phyloP scores from a whole-genome alignment of 495 filamentous ascomycete species.

The Baudoinia panamericana region DNA sequence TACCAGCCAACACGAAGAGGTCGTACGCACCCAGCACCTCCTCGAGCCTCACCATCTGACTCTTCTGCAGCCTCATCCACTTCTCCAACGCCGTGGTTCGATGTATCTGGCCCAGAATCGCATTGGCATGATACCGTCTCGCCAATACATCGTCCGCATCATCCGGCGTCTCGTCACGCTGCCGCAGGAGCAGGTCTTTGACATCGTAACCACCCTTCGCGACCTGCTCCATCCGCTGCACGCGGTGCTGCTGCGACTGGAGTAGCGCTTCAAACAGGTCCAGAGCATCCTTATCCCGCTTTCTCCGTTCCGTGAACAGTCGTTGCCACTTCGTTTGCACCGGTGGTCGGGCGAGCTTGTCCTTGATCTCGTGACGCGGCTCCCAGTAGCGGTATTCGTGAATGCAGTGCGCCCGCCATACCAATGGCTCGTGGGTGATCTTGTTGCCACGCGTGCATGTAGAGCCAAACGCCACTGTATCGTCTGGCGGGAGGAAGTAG shows the following conservation, averaged over 20 bases:
- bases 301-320: conserved; percentile 50
- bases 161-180: conserved; percentile 44
- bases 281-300: conserved; percentile 41
- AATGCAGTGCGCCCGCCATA: conserved; percentile 70
- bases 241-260: conserved; percentile 49
- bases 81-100: conserved; percentile 61
- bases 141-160: conserved; percentile 63
- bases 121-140: conserved; percentile 66
- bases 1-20: conserved; percentile 64
- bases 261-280: conserved; percentile 57
- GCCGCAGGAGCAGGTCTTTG: conserved; percentile 60
- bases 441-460: conserved; percentile 51
- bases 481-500: conserved; percentile 23
- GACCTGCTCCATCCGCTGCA: conserved; percentile 55
- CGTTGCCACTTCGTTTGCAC: conserved; percentile 62
- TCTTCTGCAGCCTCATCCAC: conserved; percentile 46
- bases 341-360: conserved; percentile 39
- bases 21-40: conserved; percentile 70
- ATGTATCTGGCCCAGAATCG: conserved; percentile 66
- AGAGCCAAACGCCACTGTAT: conserved; percentile 37
- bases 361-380: conserved; percentile 45
- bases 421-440: conserved; percentile 52
- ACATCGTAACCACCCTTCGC: conserved; percentile 67
- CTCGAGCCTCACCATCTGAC: conserved; percentile 51
- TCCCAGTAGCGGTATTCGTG: conserved; percentile 61